Conservation (phyloP, 176 grass and related monocot species). For the Elaeis guineensis region DNA sequence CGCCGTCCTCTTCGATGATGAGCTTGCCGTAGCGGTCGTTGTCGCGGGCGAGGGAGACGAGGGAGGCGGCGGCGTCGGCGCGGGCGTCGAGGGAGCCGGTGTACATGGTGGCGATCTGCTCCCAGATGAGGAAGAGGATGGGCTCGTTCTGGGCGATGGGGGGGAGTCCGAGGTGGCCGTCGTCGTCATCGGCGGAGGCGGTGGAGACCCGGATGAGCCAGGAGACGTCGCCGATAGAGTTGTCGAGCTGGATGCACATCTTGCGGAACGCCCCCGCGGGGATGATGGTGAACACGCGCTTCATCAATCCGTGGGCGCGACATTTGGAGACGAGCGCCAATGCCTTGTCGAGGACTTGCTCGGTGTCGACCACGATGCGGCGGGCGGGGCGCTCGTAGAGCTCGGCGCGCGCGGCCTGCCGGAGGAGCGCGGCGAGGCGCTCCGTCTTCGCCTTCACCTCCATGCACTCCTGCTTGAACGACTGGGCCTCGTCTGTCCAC, state of each 20-base stretch:
- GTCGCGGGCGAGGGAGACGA: slow-evolving; percentile 87
- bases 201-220: slow-evolving; percentile 94
- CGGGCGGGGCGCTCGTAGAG: too few relatives aligned
- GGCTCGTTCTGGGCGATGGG: slow-evolving; percentile 99
- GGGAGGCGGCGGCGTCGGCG: slow-evolving; percentile 77
- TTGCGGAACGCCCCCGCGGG: slow-evolving; percentile 71
- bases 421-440: too few relatives aligned
- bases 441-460: too few relatives aligned
- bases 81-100: slow-evolving; percentile 76
- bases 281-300: slow-evolving; percentile 89
- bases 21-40: slow-evolving; percentile 83
- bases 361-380: not conserved
- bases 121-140: slow-evolving; percentile 98
- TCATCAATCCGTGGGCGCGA: slow-evolving; percentile 59
- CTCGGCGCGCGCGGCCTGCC: too few relatives aligned
- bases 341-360: slow-evolving; percentile 83
- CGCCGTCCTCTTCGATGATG: slow-evolving; percentile 93
- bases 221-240: slow-evolving; percentile 81
- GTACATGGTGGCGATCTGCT: slow-evolving; percentile 90
- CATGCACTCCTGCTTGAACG: too few relatives aligned
- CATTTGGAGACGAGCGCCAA: slow-evolving; percentile 66
- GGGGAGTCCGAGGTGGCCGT: slow-evolving; percentile 67
- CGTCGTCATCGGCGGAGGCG: slow-evolving; percentile 44
- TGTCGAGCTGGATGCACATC: slow-evolving; percentile 81
- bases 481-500: too few relatives aligned